phyloP scores from a whole-genome alignment of 805 yeast genomes.

The Myxozyma monticola region DNA sequence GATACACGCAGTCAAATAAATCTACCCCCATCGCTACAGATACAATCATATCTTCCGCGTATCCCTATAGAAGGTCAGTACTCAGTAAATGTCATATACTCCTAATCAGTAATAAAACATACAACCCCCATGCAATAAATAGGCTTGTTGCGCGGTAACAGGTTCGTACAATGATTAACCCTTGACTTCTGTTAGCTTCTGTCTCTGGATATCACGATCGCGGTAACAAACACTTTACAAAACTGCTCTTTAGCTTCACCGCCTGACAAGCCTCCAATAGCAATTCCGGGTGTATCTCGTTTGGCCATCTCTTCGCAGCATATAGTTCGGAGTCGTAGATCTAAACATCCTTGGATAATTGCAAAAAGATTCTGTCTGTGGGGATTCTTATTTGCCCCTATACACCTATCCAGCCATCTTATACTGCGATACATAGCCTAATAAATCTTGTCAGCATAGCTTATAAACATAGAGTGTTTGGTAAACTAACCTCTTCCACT shows the following conservation, averaged over 20 bases:
- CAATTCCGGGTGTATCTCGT: slow-evolving; percentile 49
- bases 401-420: slow-evolving; percentile 49
- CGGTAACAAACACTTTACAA: slow-evolving; percentile 38
- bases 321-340: slow-evolving; percentile 40
- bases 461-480: not conserved
- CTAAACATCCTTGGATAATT: slow-evolving; percentile 50
- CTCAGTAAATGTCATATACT: not conserved
- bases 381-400: slow-evolving; percentile 46
- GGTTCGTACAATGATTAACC: slow-evolving; percentile 44
- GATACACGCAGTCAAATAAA: slow-evolving; percentile 49
- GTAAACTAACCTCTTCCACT: slow-evolving; percentile 40
- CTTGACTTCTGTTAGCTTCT: slow-evolving; percentile 7
- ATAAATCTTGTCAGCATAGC: not conserved
- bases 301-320: slow-evolving; percentile 48
- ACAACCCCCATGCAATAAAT: slow-evolving; percentile 49
- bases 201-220: not conserved
- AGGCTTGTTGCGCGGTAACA: slow-evolving; percentile 46
- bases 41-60: slow-evolving; percentile 49
- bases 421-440: slow-evolving; percentile 46
- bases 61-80: slow-evolving; percentile 36
- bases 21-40: slow-evolving; percentile 50
- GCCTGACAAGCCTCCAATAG: slow-evolving; percentile 50
- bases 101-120: not conserved
- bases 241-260: slow-evolving; percentile 47
- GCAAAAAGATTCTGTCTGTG: slow-evolving; percentile 47